Evolutionary conservation across 2,329 filamentous ascomycete species (phyloP).

Genomic region (Grosmannia huntii): DNA sequence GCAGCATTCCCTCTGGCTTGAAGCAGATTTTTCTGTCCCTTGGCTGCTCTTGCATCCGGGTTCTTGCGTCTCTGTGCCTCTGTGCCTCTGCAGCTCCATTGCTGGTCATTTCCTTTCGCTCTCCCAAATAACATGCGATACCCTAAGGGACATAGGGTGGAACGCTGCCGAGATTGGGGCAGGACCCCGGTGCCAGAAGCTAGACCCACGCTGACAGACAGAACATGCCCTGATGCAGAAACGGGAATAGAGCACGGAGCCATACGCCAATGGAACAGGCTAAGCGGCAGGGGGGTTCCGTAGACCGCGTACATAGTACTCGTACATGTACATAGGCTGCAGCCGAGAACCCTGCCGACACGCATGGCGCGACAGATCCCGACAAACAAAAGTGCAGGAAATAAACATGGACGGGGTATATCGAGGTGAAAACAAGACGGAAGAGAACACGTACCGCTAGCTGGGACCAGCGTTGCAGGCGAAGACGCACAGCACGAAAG

Average conservation of each 20-base stretch:
- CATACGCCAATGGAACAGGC: slow-evolving; percentile 1
- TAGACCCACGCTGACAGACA: slow-evolving; percentile 12
- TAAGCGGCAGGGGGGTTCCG: not conserved
- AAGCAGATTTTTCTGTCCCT: too few relatives aligned
- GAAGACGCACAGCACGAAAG: not conserved
- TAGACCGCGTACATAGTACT: not conserved
- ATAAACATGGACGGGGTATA: not conserved
- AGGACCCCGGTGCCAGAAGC: slow-evolving; percentile 16
- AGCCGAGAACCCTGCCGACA: not conserved
- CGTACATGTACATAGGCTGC: not conserved
- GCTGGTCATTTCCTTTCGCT: not conserved
- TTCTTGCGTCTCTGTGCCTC: not conserved
- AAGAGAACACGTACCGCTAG: not conserved
- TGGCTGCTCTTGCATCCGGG: too few relatives aligned
- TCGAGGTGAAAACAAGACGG: not conserved
- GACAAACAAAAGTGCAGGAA: not conserved
- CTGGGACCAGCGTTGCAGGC: not conserved
- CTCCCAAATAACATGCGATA: slow-evolving; percentile 18
- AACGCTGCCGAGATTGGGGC: slow-evolving; percentile 28
- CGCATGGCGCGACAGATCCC: not conserved
- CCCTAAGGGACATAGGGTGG: slow-evolving; percentile 24
- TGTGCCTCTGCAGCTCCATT: not conserved
- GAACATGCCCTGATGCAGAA: not conserved
- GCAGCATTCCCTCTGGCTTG: not conserved
- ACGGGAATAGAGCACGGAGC: not conserved